These are phyloP conservation scores for Colletotrichum ledebouriae DNA, from an alignment of 2,329 filamentous ascomycete species.

Conservation along the genomic window DNA sequence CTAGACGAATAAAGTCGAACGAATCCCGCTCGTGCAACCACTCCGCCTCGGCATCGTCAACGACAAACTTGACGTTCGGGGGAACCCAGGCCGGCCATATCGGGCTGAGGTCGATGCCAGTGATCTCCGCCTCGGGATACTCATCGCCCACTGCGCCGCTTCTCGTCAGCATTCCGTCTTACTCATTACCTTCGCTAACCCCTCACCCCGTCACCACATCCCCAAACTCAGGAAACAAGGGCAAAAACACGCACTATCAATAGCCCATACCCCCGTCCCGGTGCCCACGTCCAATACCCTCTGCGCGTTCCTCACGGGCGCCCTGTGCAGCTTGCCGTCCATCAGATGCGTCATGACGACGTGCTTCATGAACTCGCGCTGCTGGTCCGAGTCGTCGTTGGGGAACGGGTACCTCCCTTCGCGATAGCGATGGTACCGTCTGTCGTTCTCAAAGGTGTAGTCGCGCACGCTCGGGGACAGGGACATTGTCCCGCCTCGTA, in stretches of 20 bases:
- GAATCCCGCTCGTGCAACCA: slow-evolving; percentile 60
- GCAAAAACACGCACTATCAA: slow-evolving; percentile 60
- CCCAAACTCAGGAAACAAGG: not conserved
- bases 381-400: slow-evolving; percentile 58
- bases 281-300: slow-evolving; percentile 60
- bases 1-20: slow-evolving; percentile 73
- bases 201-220: rapidly evolving
- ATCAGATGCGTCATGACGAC: slow-evolving; percentile 54
- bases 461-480: slow-evolving; percentile 54
- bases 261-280: slow-evolving; percentile 70
- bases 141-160: slow-evolving; percentile 70
- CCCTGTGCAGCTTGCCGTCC: slow-evolving; percentile 55
- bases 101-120: slow-evolving; percentile 76
- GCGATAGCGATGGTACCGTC: slow-evolving; percentile 58
- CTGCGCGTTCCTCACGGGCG: slow-evolving; percentile 56
- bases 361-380: slow-evolving; percentile 57
- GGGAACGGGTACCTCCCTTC: slow-evolving; percentile 60
- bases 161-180: not conserved
- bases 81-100: slow-evolving; percentile 76
- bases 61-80: slow-evolving; percentile 79
- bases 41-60: slow-evolving; percentile 69
- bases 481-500: slow-evolving; percentile 45
- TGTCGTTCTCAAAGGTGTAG: slow-evolving; percentile 57
- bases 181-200: not conserved
- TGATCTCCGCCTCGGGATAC: slow-evolving; percentile 70